A percentile compares a stretch with the other conserved stretches of the same genome.
Evolutionary conservation across 306 rosid species (phyloP).

Genomic region (Quillaja saponaria): DNA sequence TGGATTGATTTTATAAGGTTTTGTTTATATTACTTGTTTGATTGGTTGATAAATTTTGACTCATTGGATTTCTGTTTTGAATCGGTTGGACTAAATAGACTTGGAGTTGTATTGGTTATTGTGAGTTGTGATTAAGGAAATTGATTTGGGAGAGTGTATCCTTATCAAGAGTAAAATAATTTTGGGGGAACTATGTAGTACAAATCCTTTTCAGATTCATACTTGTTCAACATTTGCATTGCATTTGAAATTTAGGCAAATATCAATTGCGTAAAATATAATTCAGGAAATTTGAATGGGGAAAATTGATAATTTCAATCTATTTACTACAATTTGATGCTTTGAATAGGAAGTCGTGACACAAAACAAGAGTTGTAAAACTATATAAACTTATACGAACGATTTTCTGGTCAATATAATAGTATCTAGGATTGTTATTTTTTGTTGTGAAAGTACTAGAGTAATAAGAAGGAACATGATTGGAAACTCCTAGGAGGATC

Average conservation of each 20-base stretch:
- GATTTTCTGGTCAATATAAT: conserved; percentile 1
- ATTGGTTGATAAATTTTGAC: conserved; percentile 44
- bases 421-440: not conserved
- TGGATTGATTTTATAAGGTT: not conserved
- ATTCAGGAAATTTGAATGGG: not conserved
- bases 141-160: not conserved
- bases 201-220: no score
- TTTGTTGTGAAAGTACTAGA: conserved; percentile 1
- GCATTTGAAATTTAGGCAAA: no score
- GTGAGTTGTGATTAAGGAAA: not conserved
- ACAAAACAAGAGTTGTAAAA: conserved; percentile 20
- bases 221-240: no score
- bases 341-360: not conserved
- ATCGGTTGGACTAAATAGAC: conserved; percentile 33
- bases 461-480: not conserved
- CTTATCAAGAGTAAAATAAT: no score
- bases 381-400: not conserved
- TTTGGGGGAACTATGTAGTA: no score
- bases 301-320: no score
- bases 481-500: not conserved
- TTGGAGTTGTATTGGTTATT: conserved; percentile 19
- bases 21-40: conserved; percentile 11
- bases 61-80: conserved; percentile 51
- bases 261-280: no score
- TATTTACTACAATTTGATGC: not conserved